phyloP scores from a whole-genome alignment of 768 basidiomycete species.

The Daedalea quercina region DNA sequence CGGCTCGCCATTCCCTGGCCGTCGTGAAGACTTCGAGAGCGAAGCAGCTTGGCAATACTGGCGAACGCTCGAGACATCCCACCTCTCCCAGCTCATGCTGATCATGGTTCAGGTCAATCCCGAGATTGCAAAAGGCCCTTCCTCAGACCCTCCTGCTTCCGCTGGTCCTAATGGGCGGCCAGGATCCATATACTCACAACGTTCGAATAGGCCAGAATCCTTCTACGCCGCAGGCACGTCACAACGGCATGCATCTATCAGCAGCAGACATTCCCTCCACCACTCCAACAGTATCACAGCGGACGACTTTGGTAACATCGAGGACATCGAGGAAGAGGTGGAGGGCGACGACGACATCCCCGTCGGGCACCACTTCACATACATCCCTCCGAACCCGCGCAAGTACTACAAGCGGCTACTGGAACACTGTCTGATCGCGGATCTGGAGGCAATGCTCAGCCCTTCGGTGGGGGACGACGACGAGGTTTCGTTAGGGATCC shows the following conservation, averaged over 20 bases:
- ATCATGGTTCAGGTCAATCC: constrained; percentile 83
- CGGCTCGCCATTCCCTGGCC: constrained; percentile 76
- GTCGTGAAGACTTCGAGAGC: constrained; percentile 78
- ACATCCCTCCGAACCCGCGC: constrained; percentile 84
- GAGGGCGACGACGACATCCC: constrained; percentile 65
- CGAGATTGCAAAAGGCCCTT: constrained; percentile 73
- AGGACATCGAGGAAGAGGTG: constrained; percentile 32
- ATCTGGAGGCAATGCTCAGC: constrained; percentile 85
- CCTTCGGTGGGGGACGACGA: constrained; percentile 91
- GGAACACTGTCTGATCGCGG: constrained; percentile 73
- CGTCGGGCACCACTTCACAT: constrained; percentile 77
- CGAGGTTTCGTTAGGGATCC: constrained; percentile 89
- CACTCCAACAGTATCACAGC: constrained; percentile 20
- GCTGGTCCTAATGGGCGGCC: constrained; percentile 37
- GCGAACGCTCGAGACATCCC: constrained; percentile 73
- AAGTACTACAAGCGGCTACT: constrained; percentile 82
- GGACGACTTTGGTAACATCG: constrained; percentile 28
- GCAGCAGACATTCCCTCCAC: constrained; percentile 57
- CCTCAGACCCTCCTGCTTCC: constrained; percentile 40
- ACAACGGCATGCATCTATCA: constrained; percentile 55
- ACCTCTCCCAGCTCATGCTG: constrained; percentile 84
- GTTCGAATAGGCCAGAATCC: constrained; percentile 17
- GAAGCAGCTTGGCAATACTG: constrained; percentile 83
- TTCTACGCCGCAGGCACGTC: constrained; percentile 16
- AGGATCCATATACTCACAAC: constrained; percentile 46